Evolutionary conservation across 2,329 filamentous ascomycete genomes (phyloP), one percentile per base, ranked within the genome.

Genomic region (Neoscytalidium dimidiatum): DNA sequence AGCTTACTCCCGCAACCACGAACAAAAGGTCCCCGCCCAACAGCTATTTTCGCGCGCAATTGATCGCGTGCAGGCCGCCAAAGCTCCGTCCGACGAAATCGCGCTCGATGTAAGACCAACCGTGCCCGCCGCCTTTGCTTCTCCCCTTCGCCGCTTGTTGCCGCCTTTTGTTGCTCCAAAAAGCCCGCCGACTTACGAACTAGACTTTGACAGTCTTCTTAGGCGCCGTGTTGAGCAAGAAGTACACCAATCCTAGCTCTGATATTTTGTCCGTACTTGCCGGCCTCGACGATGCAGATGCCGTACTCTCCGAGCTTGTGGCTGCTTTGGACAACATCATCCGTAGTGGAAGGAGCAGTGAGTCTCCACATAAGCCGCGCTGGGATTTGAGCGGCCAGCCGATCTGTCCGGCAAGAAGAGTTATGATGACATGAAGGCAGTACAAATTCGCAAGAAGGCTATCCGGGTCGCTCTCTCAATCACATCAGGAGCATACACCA

Each of bases 401-500:
- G 9, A 3, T 1, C 3, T 19, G 14, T 19, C 19, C 9, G 35
- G 14, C 9, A 1, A 43, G n/a, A 7, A 19, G 3, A 14, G 26
- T 23, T 3, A 46, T 60, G 21, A 14, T 64, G 41, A 61, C 31
- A 13, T 4, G 8, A 52, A 33, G 14, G 6, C 69, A 94, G 90
- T 91, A 72, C 86, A 90, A 43, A 75, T 95, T 60, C 89, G 94
- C 65, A 85, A 89, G 69, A 93, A 92, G 74, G 94, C 94, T 7
- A 86, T 97, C 31, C 85, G 91, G 70, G 90, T 92, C 48, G 88
- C 94, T 7, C 84, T 97, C 66, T 90, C 93, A 14, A 88, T 97
- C 64, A 91, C 92, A 6, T 92, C 94, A 9, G 94, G 94, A n/a
- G 94, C 94, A 64, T 98, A 97, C 77, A 93, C 96, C 78, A 98